phyloP scores from a whole-genome alignment of 1,284 basidiomycete genomes.

The Irpex sp. region DNA sequence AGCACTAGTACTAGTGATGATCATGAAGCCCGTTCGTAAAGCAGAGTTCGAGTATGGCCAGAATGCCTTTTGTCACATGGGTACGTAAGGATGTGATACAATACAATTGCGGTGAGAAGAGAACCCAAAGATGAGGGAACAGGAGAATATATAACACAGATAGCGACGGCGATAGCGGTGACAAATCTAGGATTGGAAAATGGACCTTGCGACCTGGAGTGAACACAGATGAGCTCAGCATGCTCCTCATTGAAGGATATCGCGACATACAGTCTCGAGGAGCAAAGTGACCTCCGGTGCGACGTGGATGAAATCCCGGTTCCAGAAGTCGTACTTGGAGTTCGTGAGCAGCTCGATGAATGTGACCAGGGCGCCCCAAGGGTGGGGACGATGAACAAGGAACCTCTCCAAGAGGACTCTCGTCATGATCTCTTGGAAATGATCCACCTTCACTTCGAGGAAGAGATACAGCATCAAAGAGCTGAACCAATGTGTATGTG shows the following conservation, averaged over 20 bases:
- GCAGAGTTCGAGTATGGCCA: conserved; percentile 46
- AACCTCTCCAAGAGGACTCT: conserved; percentile 92
- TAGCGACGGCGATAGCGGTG: conserved; percentile 53
- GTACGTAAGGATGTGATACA: conserved; percentile 63
- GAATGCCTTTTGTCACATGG: conserved; percentile 37
- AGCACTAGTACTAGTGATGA: conserved; percentile 26
- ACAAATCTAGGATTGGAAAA: conserved; percentile 66
- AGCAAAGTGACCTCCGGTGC: conserved; percentile 79
- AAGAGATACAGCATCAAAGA: conserved; percentile 88
- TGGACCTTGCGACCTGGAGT: conserved; percentile 63
- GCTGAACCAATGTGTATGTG: conserved; percentile 97
- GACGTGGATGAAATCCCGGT: conserved; percentile 75
- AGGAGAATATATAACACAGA: conserved; percentile 54
- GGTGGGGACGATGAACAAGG: conserved; percentile 91
- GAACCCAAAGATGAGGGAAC: conserved; percentile 31
- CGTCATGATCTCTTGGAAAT: conserved; percentile 87
- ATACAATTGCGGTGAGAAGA: conserved; percentile 60
- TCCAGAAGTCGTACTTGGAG: conserved; percentile 84
- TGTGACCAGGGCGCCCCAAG: conserved; percentile 94
- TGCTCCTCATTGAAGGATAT: background rate
- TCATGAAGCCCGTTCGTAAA: conserved; percentile 36
- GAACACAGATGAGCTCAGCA: conserved; percentile 6
- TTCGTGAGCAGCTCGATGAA: conserved; percentile 91
- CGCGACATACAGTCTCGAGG: conserved; percentile 69
- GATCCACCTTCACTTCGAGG: conserved; percentile 67